Evolutionary conservation across 148 eudicot genomes (phyloP), one percentile per base, ranked within the genome.

Genomic region (Rhododendron vialii): DNA sequence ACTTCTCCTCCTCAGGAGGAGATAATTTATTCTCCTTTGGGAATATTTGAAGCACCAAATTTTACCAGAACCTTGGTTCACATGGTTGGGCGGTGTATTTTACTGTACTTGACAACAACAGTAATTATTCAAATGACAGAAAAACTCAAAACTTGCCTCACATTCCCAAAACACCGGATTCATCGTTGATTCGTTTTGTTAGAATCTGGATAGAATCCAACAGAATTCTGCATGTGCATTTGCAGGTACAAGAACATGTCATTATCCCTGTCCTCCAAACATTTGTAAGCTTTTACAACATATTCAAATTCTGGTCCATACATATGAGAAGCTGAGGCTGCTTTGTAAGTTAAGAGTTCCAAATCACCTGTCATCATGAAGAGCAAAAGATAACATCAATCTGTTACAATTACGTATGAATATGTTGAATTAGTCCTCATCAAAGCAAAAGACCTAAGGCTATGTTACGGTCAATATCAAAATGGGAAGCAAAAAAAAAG

Each of bases 301-400:
- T 94, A 96, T 69, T 86, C 90, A 73, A 95, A 88, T 43, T 90
- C 90, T 5, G 80, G 85, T 76, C 99, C 98, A 81, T 94, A 96
- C 3, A 96, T 87, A 90, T 93, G 93, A 36, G 92, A 86, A 33
- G 98, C 99, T 63, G 90, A 92, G 45, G 98, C 94, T 71, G 98
- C 99, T 91, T 96, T 96, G 93, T 88, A 91, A 22, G 93, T 84
- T 86, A 96, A 84, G 24, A 95, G 92, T 88, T 88, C 81, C 91
- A 86, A 85, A 67, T 94, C 92, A 87, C 98, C 99, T 96, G 96
- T 41, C n/a, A 33, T 35, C 79, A 81, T 13, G 11, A 4, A 28
- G 26, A 43, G 41, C 20, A 51, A 7, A 81, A 82, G 14, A 47
- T 63, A 50, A 45, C 17, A 83, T 38, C 59, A 4, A 59, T 41